Base-by-base conservation (phyloP, 495 filamentous ascomycete species). In the Penicillium roqueforti region DNA sequence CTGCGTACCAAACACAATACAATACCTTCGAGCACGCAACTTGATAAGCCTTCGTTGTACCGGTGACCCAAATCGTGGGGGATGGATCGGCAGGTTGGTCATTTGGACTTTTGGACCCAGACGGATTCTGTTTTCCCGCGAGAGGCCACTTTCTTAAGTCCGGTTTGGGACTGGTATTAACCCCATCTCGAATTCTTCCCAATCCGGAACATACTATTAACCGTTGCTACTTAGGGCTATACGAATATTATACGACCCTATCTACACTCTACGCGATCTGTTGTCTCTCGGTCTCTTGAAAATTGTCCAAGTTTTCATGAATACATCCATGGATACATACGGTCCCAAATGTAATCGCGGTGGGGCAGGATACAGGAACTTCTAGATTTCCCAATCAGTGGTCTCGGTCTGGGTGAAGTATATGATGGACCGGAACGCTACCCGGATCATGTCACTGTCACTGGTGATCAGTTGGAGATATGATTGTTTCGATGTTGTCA, bases 71-170 rank as follows among this genome's bases (percentile, higher is more conserved):
- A 64, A 65, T 64, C 67, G 67, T 69, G 68, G 72, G 72, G 54
- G 69, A 61, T 62, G 50, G 70, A 75, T 73, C 68, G 66, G 66
- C 70, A 50, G 48, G 68, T 73, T 75, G 73, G 69, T 72, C 71
- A 74, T 71, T 61, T 52, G 59, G 57, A 54, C 61, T 61, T 71
- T 61, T 52, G 59, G 57, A 54, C 61, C 62, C 64, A 67, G 62
- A 67, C 72, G 72, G 72, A 70, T 71, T 72, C 62, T 70, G 67
- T 75, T 73, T 75, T 72, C 68, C 72, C 68, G 70, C 57, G 31
- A 46, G 19, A 34, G 19, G 14, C 39, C 18, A 25, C 3, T 42
- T 41, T 39, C 40, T 43, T 55, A 55, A 45, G 25, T 59, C 60
- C 56, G 60, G 55, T 49, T 23, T 36, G 45, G 4, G 32, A 22